Base-by-base conservation (phyloP, 345 rosid species). In the Combretum micranthum region DNA sequence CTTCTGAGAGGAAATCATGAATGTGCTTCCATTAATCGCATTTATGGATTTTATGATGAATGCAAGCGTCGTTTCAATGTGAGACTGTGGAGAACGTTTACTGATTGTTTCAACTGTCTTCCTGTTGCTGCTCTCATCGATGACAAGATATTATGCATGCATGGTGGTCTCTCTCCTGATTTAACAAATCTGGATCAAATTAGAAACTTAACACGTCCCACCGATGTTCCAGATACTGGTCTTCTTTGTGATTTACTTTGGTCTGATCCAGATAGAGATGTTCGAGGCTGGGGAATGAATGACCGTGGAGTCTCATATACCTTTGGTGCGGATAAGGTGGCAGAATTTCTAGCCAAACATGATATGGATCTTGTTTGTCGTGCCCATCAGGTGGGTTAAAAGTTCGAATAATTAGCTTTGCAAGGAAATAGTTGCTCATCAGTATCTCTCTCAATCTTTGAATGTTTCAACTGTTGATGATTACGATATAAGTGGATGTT, bases 351-450 rank as follows among this genome's bases (percentile, higher is more conserved):
- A 61, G 56, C 63, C 48, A 84, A 78, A 69, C 75, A 81, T 63
- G 95, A 90, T 69, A 83, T 90, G 90, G 97, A 90, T 74, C 95
- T 90, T 52, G 77, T 90, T 63, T 90, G 97, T 58, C 97, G 93
- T 56, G 97, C 96, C 12, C 97, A 90, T 66, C 97, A 90, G 90
- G 97, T 86, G 62, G 55, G 59, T 56, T n/a, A n/a, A 57, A 53
- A 25, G 39, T 21, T 46, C 32, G 23, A 61, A 50, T 6, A 19
- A 46, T 56, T 20, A 11, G 49, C 53, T 32, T 18, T 56, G 55
- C 64, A 13, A 45, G 43, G 56, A 44, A 19, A 51, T 32, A 32
- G 39, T 11, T 32, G 39, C 39, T 4, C 39, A 32, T 32, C 39
- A 32, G 39, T 25, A 5, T 32, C 39, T 7, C 39, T 32, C 39